Evolutionary conservation across 2,329 filamentous ascomycete species (phyloP).

Genomic region (Neoascochyta sp.): DNA sequence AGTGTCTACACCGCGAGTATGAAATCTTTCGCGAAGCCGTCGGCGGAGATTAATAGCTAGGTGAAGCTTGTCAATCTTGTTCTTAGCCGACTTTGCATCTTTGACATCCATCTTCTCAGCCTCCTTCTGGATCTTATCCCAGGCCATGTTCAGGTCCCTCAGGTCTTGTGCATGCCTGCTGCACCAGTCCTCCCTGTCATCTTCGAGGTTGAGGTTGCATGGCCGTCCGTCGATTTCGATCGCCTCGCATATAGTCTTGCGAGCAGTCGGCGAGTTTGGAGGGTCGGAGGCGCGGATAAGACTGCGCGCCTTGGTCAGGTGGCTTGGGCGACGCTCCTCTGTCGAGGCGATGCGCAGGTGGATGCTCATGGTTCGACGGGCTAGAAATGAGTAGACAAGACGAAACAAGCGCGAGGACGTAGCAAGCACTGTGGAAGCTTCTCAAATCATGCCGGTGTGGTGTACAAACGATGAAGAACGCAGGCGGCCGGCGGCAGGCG

Average conservation of each 20-base stretch:
- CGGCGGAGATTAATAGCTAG: slow-evolving; percentile 20
- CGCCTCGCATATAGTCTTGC: slow-evolving; percentile 16
- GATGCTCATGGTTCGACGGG: slow-evolving; percentile 9
- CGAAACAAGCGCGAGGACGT: too few species aligned
- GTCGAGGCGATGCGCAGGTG: slow-evolving; percentile 6
- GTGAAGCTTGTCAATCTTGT: slow-evolving; percentile 23
- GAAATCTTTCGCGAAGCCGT: slow-evolving; percentile 21
- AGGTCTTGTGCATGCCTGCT: slow-evolving; percentile 15
- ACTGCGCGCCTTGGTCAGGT: slow-evolving; percentile 9
- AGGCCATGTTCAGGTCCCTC: slow-evolving; percentile 13
- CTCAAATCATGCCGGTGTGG: too few species aligned
- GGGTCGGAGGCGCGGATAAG: slow-evolving; percentile 9
- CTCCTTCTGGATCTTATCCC: slow-evolving; percentile 14
- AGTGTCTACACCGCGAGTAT: slow-evolving; percentile 20
- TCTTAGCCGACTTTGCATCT: slow-evolving; percentile 13
- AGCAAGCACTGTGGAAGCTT: too few species aligned
- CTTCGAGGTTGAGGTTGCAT: slow-evolving; percentile 11
- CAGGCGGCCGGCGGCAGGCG: too few species aligned
- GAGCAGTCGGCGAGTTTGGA: slow-evolving; percentile 15
- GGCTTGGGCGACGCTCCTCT: slow-evolving; percentile 6
- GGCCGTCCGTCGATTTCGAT: slow-evolving; percentile 19
- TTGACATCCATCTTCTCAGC: slow-evolving; percentile 16
- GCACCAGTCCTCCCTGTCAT: slow-evolving; percentile 13
- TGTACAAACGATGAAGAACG: too few species aligned
- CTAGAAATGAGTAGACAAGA: too few species aligned